Percentiles rank a stretch among this genome's conserved stretches.
Conservation (phyloP, 2,329 filamentous ascomycete species). For the Trichoderma cornu-damae region DNA sequence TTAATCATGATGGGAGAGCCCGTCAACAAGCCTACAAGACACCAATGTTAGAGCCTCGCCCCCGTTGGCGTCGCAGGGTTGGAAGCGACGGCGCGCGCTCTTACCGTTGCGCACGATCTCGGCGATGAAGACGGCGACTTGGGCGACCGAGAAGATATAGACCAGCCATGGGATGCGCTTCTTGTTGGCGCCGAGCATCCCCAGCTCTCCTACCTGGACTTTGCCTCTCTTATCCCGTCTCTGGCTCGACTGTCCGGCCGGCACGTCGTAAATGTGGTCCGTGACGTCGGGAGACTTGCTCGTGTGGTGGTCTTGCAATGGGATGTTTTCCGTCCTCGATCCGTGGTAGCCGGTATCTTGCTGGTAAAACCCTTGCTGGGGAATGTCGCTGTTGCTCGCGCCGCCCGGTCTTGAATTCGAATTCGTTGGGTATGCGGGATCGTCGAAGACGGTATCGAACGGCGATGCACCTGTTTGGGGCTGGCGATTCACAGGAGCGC, state of each 20-base stretch:
- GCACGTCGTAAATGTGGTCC: slow-evolving; percentile 60
- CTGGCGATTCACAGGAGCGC: slow-evolving; percentile 33
- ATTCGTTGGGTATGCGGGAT: slow-evolving; percentile 58
- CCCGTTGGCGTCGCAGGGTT: not conserved
- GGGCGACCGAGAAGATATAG: slow-evolving; percentile 70
- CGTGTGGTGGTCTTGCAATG: slow-evolving; percentile 49
- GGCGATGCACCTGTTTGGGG: slow-evolving; percentile 44
- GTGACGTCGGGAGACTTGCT: slow-evolving; percentile 41
- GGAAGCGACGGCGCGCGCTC: slow-evolving; percentile 26
- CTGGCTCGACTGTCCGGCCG: slow-evolving; percentile 29
- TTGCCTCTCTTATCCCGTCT: slow-evolving; percentile 39
- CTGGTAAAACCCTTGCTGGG: slow-evolving; percentile 35
- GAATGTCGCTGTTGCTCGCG: slow-evolving; percentile 38
- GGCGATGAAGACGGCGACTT: slow-evolving; percentile 80
- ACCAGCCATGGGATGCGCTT: slow-evolving; percentile 71
- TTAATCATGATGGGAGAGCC: slow-evolving; percentile 72
- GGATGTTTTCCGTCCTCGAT: slow-evolving; percentile 50
- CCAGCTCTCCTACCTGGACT: slow-evolving; percentile 53
- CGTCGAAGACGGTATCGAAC: slow-evolving; percentile 63
- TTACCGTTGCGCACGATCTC: slow-evolving; percentile 81
- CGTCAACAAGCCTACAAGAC: slow-evolving; percentile 61
- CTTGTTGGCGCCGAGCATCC: slow-evolving; percentile 52
- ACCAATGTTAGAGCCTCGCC: slow-evolving; percentile 15
- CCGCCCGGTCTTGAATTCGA: slow-evolving; percentile 34
- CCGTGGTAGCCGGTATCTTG: slow-evolving; percentile 57